These are phyloP conservation scores for Calonectria hongkongensis DNA, from an alignment of 2,329 filamentous ascomycete genomes.

Conservation along the genomic window DNA sequence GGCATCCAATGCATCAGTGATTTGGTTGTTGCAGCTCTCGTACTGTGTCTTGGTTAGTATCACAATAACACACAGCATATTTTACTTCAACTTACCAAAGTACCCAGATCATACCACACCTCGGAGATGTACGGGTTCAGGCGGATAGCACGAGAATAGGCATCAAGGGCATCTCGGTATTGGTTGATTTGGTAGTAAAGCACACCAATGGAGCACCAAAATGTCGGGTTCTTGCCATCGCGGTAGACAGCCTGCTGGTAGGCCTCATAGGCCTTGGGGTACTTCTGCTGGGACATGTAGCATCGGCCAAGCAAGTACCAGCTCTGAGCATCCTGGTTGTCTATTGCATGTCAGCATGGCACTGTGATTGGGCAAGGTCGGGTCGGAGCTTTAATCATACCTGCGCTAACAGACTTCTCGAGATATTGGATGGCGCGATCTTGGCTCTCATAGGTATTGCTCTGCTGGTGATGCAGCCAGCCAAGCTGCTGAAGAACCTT, in stretches of 20 bases:
- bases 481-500: slow-evolving; percentile 98
- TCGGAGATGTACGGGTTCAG: slow-evolving; percentile 99
- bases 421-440: slow-evolving; percentile 98
- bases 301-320: slow-evolving; percentile 98
- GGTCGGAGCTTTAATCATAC: slow-evolving; percentile 69
- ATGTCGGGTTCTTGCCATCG: slow-evolving; percentile 97
- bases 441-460: slow-evolving; percentile 91
- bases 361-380: background rate
- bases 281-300: slow-evolving; percentile 99
- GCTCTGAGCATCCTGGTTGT: slow-evolving; percentile 96
- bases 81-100: slow-evolving; percentile 79
- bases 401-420: slow-evolving; percentile 95
- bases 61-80: background rate
- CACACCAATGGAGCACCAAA: slow-evolving; percentile 99
- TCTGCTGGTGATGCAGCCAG: slow-evolving; percentile 98
- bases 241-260: slow-evolving; percentile 99
- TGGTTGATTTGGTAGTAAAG: slow-evolving; percentile 99
- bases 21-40: slow-evolving; percentile 99
- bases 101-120: slow-evolving; percentile 99
- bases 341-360: slow-evolving; percentile 66
- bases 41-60: slow-evolving; percentile 76
- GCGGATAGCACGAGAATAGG: slow-evolving; percentile 96
- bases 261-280: slow-evolving; percentile 98
- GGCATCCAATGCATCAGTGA: slow-evolving; percentile 94
- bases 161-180: slow-evolving; percentile 97